Evolutionary conservation across 169 alveolate genomes (phyloP), one percentile per base, ranked within the genome.

Genomic region (Eimeria acervulina): DNA sequence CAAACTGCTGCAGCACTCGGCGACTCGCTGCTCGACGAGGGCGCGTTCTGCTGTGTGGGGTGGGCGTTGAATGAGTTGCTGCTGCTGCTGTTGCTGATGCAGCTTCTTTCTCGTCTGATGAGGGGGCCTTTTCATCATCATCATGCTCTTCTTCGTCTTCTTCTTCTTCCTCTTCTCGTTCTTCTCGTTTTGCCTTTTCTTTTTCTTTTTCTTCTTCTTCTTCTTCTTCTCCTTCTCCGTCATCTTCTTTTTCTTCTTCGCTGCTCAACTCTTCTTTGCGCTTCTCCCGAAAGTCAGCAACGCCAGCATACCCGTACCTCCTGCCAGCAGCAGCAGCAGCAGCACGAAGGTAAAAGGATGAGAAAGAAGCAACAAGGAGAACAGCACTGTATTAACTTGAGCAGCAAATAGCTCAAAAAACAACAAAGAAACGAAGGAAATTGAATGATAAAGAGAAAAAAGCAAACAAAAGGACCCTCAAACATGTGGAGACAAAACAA

Each of bases 21-120:
- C 90, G 90, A 51, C 90, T 81, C 7, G 90, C 90, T 13, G 90
- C 90, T 63, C 90, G 90, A n/a, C 90, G 90, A 15, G 90, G 90
- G 7, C 90, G 81, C 81, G 47, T 28, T 2, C 47, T 70, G 59
- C 61, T 76, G 87, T 61, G 63, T 38, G 87, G 40, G 83, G 83
- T 33, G 26, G 68, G 68, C 19, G 59, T n/a, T n/a, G n/a, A 17
- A 10, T 51, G 59, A 17, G 59, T 10, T 17, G 7, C 55, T 12
- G 26, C 87, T 38, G 23, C 59, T 42, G 26, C 87, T 76, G 44
- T 44, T 81, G 68, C 42, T 26, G 70, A 5, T 38, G 42, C 52
- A 8, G 84, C 38, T 28, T 19, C 84, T 12, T 36, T 21, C 47
- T 72, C 84, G 1, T 6, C 84, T 33, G 33, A 40, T 72, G 84